Evolutionary conservation across 352 stramenopile genomes (phyloP), one percentile per base, ranked within the genome.

Genomic region (Globisporangium acanthophoron): DNA sequence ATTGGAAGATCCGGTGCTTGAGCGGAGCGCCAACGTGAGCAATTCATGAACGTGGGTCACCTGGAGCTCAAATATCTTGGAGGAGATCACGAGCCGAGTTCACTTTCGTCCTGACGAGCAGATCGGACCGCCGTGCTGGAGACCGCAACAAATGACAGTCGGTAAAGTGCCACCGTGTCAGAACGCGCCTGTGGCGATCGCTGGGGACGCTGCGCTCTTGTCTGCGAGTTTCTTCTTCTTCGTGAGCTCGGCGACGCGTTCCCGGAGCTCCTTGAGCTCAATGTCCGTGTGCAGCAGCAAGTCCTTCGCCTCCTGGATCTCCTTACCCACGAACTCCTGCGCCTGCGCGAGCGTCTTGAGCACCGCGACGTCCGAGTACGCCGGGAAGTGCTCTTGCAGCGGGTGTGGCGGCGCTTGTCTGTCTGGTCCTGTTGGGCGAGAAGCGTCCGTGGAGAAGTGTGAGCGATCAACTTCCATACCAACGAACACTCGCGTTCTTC

Each of bases 311-410:
- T 88, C 75, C 9, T 86, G 71, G 24, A 92, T 65, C 54, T 92
- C 83, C 21, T 87, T 71, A 13, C 70, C 77, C n/a, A 94, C 69
- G 48, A 92, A 96, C 20, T 79, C 77, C 62, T 97, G 77, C 3
- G 92, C 93, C 31, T 80, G 71, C 0, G 90, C 55, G 54, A 98
- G 71, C 2, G 70, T 79, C 63, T 97, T 83, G 3, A 97, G 76
- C 53, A 97, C 78, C 6, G 84, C 74, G 50, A 94, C 69, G 65
- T 98, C 95, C 21, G 80, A 92, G 64, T 97, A 98, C 4, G 64
- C 75, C 0, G 83, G 73, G 51, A 97, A 87, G 55, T 94, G 74
- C 52, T 97, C 87, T 48, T 93, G 77, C 58, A 97, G 78, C 5
- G 76, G 59, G 27, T 92, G 69, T 29, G 79, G 71, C 7, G 80